These are phyloP conservation scores for Yamagishiella unicocca DNA, from an alignment of 139 green algal species.

Conservation along the genomic window DNA sequence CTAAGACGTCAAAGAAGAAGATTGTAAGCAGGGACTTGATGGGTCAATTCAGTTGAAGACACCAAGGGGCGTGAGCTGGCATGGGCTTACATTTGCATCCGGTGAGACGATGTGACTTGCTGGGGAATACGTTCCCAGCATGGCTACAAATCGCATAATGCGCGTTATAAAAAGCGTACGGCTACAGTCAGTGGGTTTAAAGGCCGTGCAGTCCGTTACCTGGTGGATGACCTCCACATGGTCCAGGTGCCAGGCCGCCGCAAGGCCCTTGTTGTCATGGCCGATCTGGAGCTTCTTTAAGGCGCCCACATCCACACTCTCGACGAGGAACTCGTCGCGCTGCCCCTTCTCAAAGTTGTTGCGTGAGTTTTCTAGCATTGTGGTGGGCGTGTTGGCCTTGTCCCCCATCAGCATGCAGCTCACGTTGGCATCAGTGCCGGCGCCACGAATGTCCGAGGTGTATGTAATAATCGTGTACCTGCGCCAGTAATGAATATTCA, in stretches of 20 bases:
- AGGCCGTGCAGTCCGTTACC: too few relatives aligned
- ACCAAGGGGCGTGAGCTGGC: too few relatives aligned
- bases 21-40: too few relatives aligned
- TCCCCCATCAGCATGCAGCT: constrained; percentile 64
- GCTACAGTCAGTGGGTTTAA: too few relatives aligned
- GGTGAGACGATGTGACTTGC: too few relatives aligned
- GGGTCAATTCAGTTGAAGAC: too few relatives aligned
- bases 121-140: too few relatives aligned
- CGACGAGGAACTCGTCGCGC: constrained; percentile 63
- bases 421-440: constrained; percentile 71
- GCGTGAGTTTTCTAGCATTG: constrained; percentile 44
- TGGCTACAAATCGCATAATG: too few relatives aligned
- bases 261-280: constrained; percentile 62
- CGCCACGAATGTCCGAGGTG: constrained; percentile 68
- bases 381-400: constrained; percentile 58
- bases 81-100: too few relatives aligned
- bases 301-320: constrained; percentile 59
- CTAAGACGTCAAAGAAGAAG: constrained; percentile 37
- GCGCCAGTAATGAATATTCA: background rate
- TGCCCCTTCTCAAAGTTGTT: constrained; percentile 61
- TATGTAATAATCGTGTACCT: constrained; percentile 66
- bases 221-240: constrained; percentile 69
- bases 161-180: too few relatives aligned
- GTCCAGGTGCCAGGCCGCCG: constrained; percentile 66
- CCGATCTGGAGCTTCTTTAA: constrained; percentile 64